Evolutionary conservation across 192 early-diverging fungal genomes (phyloP).

Genomic region (Lunasporangiospora selenospora): DNA sequence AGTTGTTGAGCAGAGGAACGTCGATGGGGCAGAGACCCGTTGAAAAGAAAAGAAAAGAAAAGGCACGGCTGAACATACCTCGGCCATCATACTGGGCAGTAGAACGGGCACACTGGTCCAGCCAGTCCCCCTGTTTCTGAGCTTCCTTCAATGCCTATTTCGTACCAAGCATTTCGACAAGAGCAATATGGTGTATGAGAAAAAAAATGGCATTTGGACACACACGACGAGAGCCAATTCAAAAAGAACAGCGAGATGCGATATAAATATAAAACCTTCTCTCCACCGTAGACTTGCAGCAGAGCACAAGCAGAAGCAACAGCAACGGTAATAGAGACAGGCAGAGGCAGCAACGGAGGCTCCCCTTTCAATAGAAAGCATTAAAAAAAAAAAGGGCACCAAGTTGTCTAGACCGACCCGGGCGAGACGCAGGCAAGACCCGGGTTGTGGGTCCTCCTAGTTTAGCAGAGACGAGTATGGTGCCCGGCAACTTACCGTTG

Average conservation of each 20-base stretch:
- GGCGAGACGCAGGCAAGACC: neutral
- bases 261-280: too few species aligned
- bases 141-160: conserved; percentile 81
- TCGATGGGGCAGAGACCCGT: too few species aligned
- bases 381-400: too few species aligned
- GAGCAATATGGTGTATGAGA: neutral
- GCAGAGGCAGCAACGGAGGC: too few species aligned
- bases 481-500: conserved; percentile 66
- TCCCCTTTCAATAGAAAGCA: too few species aligned
- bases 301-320: too few species aligned
- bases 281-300: too few species aligned
- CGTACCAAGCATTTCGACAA: neutral
- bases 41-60: neutral
- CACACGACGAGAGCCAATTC: conserved; percentile 11
- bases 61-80: conserved; percentile 18
- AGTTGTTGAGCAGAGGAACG: too few species aligned
- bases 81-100: conserved; percentile 50
- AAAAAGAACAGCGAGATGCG: too few species aligned
- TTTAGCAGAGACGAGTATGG: neutral
- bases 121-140: conserved; percentile 75
- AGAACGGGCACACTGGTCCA: conserved; percentile 71
- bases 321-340: too few species aligned
- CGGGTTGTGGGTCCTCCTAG: too few species aligned
- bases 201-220: neutral
- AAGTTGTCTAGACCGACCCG: neutral